These are phyloP conservation scores for Trichoderma sp. DNA, from an alignment of 2,329 filamentous ascomycete species.

Conservation along the genomic window DNA sequence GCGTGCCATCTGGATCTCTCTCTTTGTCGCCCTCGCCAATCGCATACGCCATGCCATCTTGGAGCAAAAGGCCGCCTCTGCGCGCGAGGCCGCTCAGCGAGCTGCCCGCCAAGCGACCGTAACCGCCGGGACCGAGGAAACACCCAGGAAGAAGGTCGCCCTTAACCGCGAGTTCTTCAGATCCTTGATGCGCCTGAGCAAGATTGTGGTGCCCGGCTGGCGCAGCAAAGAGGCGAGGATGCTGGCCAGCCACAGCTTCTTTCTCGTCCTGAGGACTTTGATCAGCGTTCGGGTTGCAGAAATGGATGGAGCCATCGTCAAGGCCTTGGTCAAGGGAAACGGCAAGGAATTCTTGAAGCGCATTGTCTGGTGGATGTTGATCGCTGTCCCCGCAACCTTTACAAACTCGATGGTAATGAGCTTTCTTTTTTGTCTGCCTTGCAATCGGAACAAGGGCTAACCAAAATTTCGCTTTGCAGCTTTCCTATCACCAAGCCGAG, in stretches of 20 bases:
- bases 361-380: slow-evolving; percentile 97
- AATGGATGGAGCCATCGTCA: slow-evolving; percentile 91
- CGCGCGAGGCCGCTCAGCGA: slow-evolving; percentile 64
- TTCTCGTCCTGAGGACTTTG: slow-evolving; percentile 85
- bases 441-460: neutral
- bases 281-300: slow-evolving; percentile 96
- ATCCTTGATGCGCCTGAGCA: slow-evolving; percentile 75
- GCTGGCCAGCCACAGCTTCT: slow-evolving; percentile 88
- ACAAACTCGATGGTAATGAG: slow-evolving; percentile 92
- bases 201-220: slow-evolving; percentile 90
- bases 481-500: slow-evolving; percentile 96
- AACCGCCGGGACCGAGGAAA: slow-evolving; percentile 44
- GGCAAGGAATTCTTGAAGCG: slow-evolving; percentile 87
- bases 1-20: slow-evolving; percentile 78
- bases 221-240: slow-evolving; percentile 84
- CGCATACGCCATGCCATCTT: slow-evolving; percentile 89
- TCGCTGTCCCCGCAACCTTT: slow-evolving; percentile 93
- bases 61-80: slow-evolving; percentile 86
- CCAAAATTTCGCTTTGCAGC: slow-evolving; percentile 49
- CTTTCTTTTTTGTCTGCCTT: neutral
- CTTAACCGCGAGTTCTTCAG: slow-evolving; percentile 82
- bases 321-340: slow-evolving; percentile 86
- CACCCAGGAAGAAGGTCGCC: slow-evolving; percentile 78
- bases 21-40: slow-evolving; percentile 79
- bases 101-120: slow-evolving; percentile 54